Evolutionary conservation across 768 basidiomycete genomes (phyloP).

Genomic region (Leccinum variicolor): DNA sequence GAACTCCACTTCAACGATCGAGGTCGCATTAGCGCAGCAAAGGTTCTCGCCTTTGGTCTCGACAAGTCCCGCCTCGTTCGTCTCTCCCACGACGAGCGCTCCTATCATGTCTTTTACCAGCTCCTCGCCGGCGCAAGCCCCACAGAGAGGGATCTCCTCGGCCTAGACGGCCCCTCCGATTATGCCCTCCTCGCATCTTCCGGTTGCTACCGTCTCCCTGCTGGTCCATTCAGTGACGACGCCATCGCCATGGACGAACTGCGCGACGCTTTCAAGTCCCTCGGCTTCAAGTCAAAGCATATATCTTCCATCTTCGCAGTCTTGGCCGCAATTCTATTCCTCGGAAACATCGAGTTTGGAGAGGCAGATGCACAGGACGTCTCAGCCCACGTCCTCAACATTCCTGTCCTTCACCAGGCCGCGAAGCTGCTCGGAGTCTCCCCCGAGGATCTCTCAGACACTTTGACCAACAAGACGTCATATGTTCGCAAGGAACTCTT

Average conservation of each 20-base stretch:
- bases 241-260: slow-evolving; percentile 55
- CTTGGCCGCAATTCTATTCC: slow-evolving; percentile 50
- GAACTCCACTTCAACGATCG: slow-evolving; percentile 60
- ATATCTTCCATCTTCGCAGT: slow-evolving; percentile 51
- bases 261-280: slow-evolving; percentile 49
- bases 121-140: slow-evolving; percentile 57
- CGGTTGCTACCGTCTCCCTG: slow-evolving; percentile 60
- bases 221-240: slow-evolving; percentile 62
- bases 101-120: slow-evolving; percentile 67
- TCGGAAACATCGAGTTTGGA: slow-evolving; percentile 57
- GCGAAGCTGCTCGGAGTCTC: slow-evolving; percentile 50
- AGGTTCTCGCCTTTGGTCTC: slow-evolving; percentile 57
- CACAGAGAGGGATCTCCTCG: slow-evolving; percentile 49
- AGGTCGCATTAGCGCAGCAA: slow-evolving; percentile 54
- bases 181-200: slow-evolving; percentile 58
- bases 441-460: slow-evolving; percentile 50
- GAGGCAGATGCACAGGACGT: slow-evolving; percentile 55
- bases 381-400: slow-evolving; percentile 47
- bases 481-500: slow-evolving; percentile 59
- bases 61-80: slow-evolving; percentile 58
- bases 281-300: slow-evolving; percentile 64
- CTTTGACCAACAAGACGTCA: slow-evolving; percentile 53
- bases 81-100: slow-evolving; percentile 57
- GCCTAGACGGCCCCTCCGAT: slow-evolving; percentile 55
- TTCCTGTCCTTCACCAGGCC: slow-evolving; percentile 45